Evolutionary conservation across 148 eudicot species (phyloP).

Genomic region (Salicornia ramosissima): DNA sequence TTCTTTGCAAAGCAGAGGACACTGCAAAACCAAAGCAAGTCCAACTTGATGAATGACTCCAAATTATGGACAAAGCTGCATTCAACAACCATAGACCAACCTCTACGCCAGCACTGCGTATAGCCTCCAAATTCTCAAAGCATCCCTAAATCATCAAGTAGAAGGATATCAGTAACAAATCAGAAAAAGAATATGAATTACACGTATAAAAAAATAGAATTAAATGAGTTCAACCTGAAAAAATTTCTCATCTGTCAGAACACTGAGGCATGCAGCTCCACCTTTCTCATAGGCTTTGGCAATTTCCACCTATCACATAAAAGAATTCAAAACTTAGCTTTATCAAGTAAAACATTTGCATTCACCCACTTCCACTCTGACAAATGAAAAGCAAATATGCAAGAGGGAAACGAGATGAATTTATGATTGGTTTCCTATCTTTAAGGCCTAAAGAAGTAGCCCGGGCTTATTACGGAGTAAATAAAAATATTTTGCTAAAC

Average conservation of each 20-base stretch:
- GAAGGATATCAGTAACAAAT: slow-evolving; percentile 5
- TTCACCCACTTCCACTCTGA: background rate
- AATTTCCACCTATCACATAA: slow-evolving; percentile 53
- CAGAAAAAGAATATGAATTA: background rate
- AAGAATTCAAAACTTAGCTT: background rate
- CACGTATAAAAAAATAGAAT: background rate
- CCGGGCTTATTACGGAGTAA: background rate
- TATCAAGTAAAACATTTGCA: background rate
- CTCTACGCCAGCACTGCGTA: slow-evolving; percentile 81
- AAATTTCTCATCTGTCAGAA: slow-evolving; percentile 80
- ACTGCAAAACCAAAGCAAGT: slow-evolving; percentile 40
- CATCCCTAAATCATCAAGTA: slow-evolving; percentile 54
- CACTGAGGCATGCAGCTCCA: slow-evolving; percentile 98
- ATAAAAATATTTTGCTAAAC: background rate
- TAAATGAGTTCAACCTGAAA: slow-evolving; percentile 49
- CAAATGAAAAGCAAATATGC: background rate
- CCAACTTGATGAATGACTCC: background rate
- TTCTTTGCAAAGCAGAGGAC: slow-evolving; percentile 94
- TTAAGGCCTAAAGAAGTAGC: no score
- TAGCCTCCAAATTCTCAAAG: slow-evolving; percentile 86
- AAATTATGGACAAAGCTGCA: slow-evolving; percentile 2
- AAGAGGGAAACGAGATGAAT: background rate
- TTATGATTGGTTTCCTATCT: background rate
- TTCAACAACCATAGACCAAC: slow-evolving; percentile 25
- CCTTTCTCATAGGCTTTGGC: slow-evolving; percentile 96